Conservation (phyloP, 805 yeast genomes). For the Starmera pachycereana region DNA sequence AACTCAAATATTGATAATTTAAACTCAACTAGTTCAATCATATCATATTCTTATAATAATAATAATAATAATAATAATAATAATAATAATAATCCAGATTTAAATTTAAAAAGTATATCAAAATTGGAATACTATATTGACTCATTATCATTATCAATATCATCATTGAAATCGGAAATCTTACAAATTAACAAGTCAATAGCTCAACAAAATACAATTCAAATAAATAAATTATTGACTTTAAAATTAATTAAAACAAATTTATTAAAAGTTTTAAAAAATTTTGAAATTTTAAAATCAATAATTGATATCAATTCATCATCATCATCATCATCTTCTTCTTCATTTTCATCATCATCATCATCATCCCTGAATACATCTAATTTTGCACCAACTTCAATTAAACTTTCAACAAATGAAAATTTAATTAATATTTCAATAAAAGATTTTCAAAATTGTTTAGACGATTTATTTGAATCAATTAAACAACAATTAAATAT, state of each 20-base stretch:
- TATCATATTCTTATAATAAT: conserved; percentile 29
- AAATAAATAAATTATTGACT: conserved; percentile 28
- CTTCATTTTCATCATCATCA: too few species aligned
- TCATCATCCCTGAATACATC: not conserved
- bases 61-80: conserved; percentile 7
- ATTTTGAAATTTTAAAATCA: conserved; percentile 34
- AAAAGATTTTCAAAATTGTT: conserved; percentile 25
- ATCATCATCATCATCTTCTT: too few species aligned
- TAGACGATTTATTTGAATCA: conserved; percentile 34
- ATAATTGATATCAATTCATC: conserved; percentile 21
- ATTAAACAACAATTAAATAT: conserved; percentile 31
- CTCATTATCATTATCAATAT: conserved; percentile 46
- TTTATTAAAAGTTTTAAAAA: conserved; percentile 33
- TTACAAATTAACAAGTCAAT: conserved; percentile 12
- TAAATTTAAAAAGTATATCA: conserved; percentile 31
- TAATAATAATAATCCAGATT: conserved; percentile 9
- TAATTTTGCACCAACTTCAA: conserved; percentile 14
- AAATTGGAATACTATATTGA: conserved; percentile 59
- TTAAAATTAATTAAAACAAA: conserved; percentile 36
- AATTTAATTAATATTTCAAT: conserved; percentile 20
- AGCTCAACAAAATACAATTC: conserved; percentile 17
- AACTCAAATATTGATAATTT: conserved; percentile 38
- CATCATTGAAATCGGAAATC: conserved; percentile 43
- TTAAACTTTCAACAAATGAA: conserved; percentile 1
- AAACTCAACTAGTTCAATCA: conserved; percentile 39